Percentiles rank a stretch among this genome's conserved stretches.
Evolutionary conservation across 2,329 filamentous ascomycete species (phyloP).

Genomic region (Monilinia fructicola): DNA sequence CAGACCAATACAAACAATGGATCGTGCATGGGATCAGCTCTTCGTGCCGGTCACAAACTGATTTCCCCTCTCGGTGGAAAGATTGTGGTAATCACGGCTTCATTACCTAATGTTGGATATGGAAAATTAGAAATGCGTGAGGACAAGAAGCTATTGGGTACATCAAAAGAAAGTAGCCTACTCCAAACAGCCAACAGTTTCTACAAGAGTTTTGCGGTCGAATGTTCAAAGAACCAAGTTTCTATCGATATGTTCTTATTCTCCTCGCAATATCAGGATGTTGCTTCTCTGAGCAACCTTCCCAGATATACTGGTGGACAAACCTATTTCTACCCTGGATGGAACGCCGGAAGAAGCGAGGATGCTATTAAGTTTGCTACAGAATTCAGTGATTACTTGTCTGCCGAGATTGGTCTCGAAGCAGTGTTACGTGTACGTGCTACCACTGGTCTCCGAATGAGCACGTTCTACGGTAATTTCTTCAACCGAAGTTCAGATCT

Average conservation of each 20-base stretch:
- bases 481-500: slow-evolving; percentile 98
- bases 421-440: slow-evolving; percentile 93
- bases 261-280: slow-evolving; percentile 94
- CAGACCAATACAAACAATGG: slow-evolving; percentile 85
- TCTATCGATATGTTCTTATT: slow-evolving; percentile 99
- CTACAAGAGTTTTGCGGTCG: slow-evolving; percentile 98
- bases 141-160: slow-evolving; percentile 93
- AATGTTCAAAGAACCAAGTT: slow-evolving; percentile 98
- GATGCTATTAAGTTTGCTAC: slow-evolving; percentile 97
- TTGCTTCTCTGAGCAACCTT: slow-evolving; percentile 91
- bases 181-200: slow-evolving; percentile 93
- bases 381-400: slow-evolving; percentile 96
- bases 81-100: slow-evolving; percentile 86
- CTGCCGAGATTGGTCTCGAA: slow-evolving; percentile 91
- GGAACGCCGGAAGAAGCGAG: slow-evolving; percentile 90
- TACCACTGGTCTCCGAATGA: slow-evolving; percentile 93
- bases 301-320: slow-evolving; percentile 96
- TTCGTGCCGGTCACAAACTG: slow-evolving; percentile 91
- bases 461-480: slow-evolving; percentile 98
- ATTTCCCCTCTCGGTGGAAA: slow-evolving; percentile 94
- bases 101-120: slow-evolving; percentile 83
- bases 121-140: slow-evolving; percentile 92
- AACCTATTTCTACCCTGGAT: slow-evolving; percentile 95
- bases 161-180: slow-evolving; percentile 83
- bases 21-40: slow-evolving; percentile 92